phyloP scores from a whole-genome alignment of 352 stramenopile genomes.

The Pythium plurisporium region DNA sequence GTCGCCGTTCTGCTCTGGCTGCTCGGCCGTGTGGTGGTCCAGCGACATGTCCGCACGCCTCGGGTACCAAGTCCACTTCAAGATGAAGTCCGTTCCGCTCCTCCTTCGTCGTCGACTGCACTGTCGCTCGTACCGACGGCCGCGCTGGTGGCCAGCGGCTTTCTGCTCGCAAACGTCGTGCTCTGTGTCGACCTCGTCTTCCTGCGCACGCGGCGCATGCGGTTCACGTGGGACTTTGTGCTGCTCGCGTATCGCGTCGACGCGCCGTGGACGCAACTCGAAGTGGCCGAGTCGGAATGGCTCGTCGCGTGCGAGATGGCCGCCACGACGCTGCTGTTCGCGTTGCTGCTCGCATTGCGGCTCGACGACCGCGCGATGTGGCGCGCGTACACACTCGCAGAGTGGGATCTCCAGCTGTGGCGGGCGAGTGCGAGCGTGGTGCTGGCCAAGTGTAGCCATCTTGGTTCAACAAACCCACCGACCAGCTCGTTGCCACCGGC shows the following conservation, averaged over 20 bases:
- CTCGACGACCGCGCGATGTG: slow-evolving; percentile 29
- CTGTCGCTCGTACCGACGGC: slow-evolving; percentile 11
- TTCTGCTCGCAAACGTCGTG: slow-evolving; percentile 14
- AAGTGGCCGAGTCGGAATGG: slow-evolving; percentile 45
- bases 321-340: slow-evolving; percentile 25
- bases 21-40: slow-evolving; percentile 18
- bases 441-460: slow-evolving; percentile 15
- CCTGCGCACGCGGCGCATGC: slow-evolving; percentile 50
- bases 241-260: slow-evolving; percentile 38
- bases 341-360: slow-evolving; percentile 31
- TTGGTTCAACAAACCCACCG: neutral
- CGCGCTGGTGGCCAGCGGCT: slow-evolving; percentile 14
- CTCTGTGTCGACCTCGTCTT: slow-evolving; percentile 34
- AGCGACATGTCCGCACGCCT: neutral
- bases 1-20: slow-evolving; percentile 31
- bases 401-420: slow-evolving; percentile 40
- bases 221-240: slow-evolving; percentile 46
- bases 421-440: neutral
- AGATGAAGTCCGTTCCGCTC: neutral
- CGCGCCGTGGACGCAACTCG: slow-evolving; percentile 32
- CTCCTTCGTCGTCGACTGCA: neutral
- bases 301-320: slow-evolving; percentile 30
- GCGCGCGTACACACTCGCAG: slow-evolving; percentile 35
- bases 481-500: neutral
- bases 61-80: too few species aligned